Evolutionary conservation across 257 asterid species (phyloP), one percentile per base, ranked within the genome.

Genomic region (Przewalskia tangutica): DNA sequence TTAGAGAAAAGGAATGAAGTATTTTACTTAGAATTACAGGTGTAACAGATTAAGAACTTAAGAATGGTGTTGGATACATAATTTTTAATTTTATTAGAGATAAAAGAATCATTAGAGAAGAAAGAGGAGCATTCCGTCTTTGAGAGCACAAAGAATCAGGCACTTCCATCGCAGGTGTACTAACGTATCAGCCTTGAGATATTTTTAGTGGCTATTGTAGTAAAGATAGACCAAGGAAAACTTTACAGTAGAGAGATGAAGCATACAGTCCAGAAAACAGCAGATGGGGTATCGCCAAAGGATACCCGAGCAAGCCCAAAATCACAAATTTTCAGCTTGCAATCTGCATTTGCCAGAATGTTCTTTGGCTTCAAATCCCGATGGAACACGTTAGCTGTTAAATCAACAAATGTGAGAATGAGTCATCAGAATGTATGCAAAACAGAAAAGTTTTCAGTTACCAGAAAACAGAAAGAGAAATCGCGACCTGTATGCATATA

Each of bases 211-310:
- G 51, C 38, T 20, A 80, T 9, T 48, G 11, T 32, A 63, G 17
- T 9, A 80, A 42, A 12, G 75, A 65, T 80, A 84, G 58, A 84
- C 81, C 27, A 84, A 84, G 80, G 80, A 75, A 73, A 75, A 75
- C 38, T 42, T 16, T 32, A 64, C 48, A 80, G 77, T 48, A 50
- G 27, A 80, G 77, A 82, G n/a, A 81, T 79, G 86, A 79, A 66
- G 92, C 98, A 79, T 91, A 95, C 99, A 80, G 98, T 96, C 99
- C 99, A 95, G 85, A 95, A 95, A 85, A 95, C 95, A 81, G 99
- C 97, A 77, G 98, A 94, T 42, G 99, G 98, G 84, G 93, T 86
- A 85, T 95, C 98, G 36, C 97, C 97, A 73, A 95, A 90, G 54
- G 99, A 94, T 79, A 95, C 92, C 78, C 98, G 99, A 76, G 99